A percentile compares a stretch with the other conserved stretches of the same genome.
Evolutionary conservation across 768 basidiomycete genomes (phyloP).

Genomic region (Leucocoprinus leucothites): DNA sequence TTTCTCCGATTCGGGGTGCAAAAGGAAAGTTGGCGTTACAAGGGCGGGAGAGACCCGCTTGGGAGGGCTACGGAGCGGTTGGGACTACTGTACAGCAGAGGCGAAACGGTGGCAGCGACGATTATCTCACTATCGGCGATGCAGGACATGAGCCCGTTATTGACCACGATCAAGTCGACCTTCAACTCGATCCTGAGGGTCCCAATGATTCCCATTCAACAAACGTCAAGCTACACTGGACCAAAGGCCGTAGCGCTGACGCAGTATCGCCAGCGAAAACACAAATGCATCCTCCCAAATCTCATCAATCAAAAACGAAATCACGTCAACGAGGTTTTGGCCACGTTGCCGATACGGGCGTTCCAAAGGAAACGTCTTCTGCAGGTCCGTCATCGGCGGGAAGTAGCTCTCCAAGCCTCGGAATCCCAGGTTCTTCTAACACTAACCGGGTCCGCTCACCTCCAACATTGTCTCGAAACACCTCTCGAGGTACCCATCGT

Average conservation of each 20-base stretch:
- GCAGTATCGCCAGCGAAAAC: neutral
- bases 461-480: slow-evolving; percentile 28
- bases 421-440: slow-evolving; percentile 14
- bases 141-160: slow-evolving; percentile 30
- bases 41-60: slow-evolving; percentile 35
- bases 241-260: slow-evolving; percentile 18
- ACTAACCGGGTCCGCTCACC: slow-evolving; percentile 26
- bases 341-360: neutral
- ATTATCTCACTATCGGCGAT: slow-evolving; percentile 15
- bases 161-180: slow-evolving; percentile 45
- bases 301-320: neutral
- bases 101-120: slow-evolving; percentile 9
- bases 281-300: neutral
- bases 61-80: slow-evolving; percentile 61
- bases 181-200: slow-evolving; percentile 12
- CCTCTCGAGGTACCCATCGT: slow-evolving; percentile 21
- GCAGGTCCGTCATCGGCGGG: slow-evolving; percentile 23
- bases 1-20: slow-evolving; percentile 53
- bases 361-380: slow-evolving; percentile 1
- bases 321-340: neutral
- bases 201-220: neutral
- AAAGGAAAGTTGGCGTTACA: slow-evolving; percentile 38
- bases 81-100: slow-evolving; percentile 24
- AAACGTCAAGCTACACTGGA: slow-evolving; percentile 38
- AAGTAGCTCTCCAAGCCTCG: slow-evolving; percentile 20